A percentile compares a stretch with the other conserved stretches of the same genome.
Evolutionary conservation across 2,329 filamentous ascomycete species (phyloP).

Genomic region (Neofusicoccum parvum): DNA sequence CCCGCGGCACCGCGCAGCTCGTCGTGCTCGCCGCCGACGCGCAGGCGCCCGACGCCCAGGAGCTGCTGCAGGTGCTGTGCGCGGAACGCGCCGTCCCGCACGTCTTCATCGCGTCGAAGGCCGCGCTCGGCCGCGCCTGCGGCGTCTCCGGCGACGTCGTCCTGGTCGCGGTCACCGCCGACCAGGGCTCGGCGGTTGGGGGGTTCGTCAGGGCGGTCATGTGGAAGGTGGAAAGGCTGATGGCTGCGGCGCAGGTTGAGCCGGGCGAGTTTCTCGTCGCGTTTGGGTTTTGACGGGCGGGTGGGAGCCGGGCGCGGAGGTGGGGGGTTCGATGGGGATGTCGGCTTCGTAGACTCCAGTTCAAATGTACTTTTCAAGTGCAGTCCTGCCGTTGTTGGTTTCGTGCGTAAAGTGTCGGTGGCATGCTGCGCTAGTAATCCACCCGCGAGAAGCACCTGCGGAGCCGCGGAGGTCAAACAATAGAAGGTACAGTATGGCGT

Average conservation of each 20-base stretch:
- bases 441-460: no score
- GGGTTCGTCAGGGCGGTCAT: background rate
- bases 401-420: no score
- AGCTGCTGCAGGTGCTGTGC: conserved; percentile 7
- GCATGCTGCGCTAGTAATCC: no score
- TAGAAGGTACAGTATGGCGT: no score
- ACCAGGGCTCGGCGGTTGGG: background rate
- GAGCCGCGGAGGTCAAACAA: no score
- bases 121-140: conserved; percentile 13
- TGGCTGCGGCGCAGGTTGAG: background rate
- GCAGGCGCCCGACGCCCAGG: conserved; percentile 22
- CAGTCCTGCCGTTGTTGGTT: no score
- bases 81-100: background rate
- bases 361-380: no score
- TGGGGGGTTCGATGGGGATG: no score
- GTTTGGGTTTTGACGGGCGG: no score
- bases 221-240: conserved; percentile 8
- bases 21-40: conserved; percentile 15
- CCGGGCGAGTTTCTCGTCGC: no score
- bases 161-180: background rate
- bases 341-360: no score
- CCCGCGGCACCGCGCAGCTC: background rate
- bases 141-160: background rate
- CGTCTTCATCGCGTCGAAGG: background rate
- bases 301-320: no score